phyloP scores from a whole-genome alignment of 2,329 filamentous ascomycete species.

The Byssothecium circinans region DNA sequence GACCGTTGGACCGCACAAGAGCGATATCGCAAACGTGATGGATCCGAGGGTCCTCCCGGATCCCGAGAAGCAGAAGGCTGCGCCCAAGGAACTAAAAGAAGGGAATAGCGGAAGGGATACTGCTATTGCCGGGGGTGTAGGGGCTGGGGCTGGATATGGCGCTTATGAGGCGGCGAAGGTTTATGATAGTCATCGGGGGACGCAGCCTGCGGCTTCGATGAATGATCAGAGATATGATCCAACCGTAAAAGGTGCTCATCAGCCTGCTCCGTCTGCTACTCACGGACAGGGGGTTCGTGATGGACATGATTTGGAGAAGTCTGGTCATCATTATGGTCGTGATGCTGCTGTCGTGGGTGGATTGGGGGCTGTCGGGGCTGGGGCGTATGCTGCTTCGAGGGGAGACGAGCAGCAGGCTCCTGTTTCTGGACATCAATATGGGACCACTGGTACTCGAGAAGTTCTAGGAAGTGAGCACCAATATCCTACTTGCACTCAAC shows the following conservation, averaged over 20 bases:
- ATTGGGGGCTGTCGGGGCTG: constrained; percentile 14
- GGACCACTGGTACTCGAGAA: background rate
- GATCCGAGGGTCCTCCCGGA: constrained; percentile 37
- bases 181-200: constrained; percentile 34
- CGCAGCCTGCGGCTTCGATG: constrained; percentile 32
- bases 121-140: constrained; percentile 35
- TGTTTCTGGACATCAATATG: background rate
- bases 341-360: constrained; percentile 26
- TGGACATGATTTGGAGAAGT: background rate
- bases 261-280: constrained; percentile 3
- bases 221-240: constrained; percentile 26
- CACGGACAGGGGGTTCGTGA: background rate
- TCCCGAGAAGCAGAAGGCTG: constrained; percentile 30
- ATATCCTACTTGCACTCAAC: too few species aligned
- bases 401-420: constrained; percentile 2
- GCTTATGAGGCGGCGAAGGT: constrained; percentile 36
- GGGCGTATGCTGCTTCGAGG: constrained; percentile 11
- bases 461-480: too few species aligned
- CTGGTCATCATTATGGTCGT: constrained; percentile 24
- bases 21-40: constrained; percentile 36
- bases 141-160: constrained; percentile 33
- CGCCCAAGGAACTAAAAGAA: constrained; percentile 24
- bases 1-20: constrained; percentile 34
- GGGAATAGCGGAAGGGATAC: constrained; percentile 31
- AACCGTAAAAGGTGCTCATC: constrained; percentile 7